phyloP scores from a whole-genome alignment of 129 eudicot species.

The Gnaphalium uliginosum region DNA sequence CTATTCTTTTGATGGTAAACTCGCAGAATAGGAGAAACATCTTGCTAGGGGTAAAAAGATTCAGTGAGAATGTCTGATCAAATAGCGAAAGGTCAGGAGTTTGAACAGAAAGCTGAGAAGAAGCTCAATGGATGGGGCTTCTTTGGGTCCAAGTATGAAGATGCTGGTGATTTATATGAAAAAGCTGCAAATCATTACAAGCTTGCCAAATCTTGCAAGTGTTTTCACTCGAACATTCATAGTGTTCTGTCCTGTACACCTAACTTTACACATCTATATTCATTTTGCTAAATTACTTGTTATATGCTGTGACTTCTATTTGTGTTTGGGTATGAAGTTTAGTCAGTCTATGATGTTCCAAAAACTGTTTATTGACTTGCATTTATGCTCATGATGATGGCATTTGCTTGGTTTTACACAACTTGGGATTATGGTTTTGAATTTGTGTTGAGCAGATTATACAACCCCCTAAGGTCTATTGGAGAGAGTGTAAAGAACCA shows the following conservation, averaged over 20 bases:
- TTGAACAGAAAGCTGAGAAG: constrained; percentile 86
- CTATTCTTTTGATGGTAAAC: constrained; percentile 3
- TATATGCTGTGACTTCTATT: not conserved
- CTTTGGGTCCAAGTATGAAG: constrained; percentile 77
- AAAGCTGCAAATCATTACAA: constrained; percentile 88
- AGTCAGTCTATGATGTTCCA: constrained; percentile 1
- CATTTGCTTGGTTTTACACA: no score
- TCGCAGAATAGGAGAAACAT: constrained; percentile 26
- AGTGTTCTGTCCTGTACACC: not conserved
- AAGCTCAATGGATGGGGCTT: constrained; percentile 82
- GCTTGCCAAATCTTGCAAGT: constrained; percentile 83
- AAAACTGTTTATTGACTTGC: not conserved
- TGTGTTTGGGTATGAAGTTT: not conserved
- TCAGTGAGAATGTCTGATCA: constrained; percentile 64
- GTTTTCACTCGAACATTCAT: not conserved
- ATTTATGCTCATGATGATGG: no score
- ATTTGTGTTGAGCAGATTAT: not conserved
- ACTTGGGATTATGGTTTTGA: no score
- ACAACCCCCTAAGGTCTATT: not conserved
- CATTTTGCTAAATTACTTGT: not conserved
- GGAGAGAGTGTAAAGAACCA: not conserved
- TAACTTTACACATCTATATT: not conserved
- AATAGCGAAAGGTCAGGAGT: constrained; percentile 65
- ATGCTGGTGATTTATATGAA: constrained; percentile 80
- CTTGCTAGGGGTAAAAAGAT: constrained; percentile 11